Evolutionary conservation across 2,329 filamentous ascomycete species (phyloP).

Genomic region (Fusarium nodosum): DNA sequence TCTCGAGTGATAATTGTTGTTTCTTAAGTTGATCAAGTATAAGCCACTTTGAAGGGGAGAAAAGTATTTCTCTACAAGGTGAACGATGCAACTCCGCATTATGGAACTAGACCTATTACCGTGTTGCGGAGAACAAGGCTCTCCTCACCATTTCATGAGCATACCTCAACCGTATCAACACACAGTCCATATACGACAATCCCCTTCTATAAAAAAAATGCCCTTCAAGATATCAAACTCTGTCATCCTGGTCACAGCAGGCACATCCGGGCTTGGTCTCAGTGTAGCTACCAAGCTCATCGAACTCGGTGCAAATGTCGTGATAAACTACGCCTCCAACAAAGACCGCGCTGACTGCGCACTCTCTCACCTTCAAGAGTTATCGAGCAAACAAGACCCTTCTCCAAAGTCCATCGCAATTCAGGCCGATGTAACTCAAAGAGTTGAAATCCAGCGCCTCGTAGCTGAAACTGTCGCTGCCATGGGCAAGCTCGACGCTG

Average conservation of each 20-base stretch:
- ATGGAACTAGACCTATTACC: neutral
- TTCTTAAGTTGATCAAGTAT: neutral
- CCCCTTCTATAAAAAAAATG: neutral
- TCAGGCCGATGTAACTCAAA: neutral
- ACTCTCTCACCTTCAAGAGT: rapidly evolving
- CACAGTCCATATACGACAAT: no score
- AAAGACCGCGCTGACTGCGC: neutral
- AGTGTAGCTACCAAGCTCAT: slow-evolving; percentile 8
- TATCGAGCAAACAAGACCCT: rapidly evolving
- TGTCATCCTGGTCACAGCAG: neutral
- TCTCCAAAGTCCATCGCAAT: neutral
- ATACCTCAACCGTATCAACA: neutral
- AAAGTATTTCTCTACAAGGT: rapidly evolving
- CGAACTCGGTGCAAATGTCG: neutral
- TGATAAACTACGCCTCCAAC: slow-evolving; percentile 13
- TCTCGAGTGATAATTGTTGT: neutral
- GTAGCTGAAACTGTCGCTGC: neutral
- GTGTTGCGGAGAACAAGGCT: slow-evolving; percentile 5
- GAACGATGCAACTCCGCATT: neutral
- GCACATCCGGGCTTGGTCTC: slow-evolving; percentile 11
- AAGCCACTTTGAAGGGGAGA: rapidly evolving
- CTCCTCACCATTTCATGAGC: neutral
- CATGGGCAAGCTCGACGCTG: neutral
- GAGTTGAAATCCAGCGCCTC: neutral
- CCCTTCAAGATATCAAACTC: neutral